Conservation (phyloP, 2,329 filamentous ascomycete genomes). For the Paecilomyces formosus region DNA sequence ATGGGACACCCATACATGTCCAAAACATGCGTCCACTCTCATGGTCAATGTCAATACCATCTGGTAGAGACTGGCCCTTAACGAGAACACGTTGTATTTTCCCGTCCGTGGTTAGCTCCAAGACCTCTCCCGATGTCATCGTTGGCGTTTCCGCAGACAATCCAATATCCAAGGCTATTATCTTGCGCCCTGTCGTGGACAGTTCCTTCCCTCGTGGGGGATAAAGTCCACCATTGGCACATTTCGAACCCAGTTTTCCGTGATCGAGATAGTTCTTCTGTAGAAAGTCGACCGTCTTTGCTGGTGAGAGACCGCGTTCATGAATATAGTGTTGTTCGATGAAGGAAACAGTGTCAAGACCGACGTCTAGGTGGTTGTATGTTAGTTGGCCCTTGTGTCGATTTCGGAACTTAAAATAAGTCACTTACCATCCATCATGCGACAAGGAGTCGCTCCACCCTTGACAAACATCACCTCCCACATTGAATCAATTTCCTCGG, state of each 20-base stretch:
- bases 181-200: background rate
- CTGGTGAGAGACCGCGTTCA: slow-evolving; percentile 37
- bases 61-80: slow-evolving; percentile 15
- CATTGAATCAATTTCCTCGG: slow-evolving; percentile 44
- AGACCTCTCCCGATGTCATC: slow-evolving; percentile 11
- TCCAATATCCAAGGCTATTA: background rate
- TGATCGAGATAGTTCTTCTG: slow-evolving; percentile 38
- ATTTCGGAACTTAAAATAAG: background rate
- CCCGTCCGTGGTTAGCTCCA: slow-evolving; percentile 11
- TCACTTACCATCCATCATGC: slow-evolving; percentile 37
- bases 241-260: slow-evolving; percentile 43
- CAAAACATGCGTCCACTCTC: slow-evolving; percentile 37
- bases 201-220: background rate
- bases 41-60: slow-evolving; percentile 37
- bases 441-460: slow-evolving; percentile 23
- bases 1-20: slow-evolving; percentile 43
- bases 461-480: slow-evolving; percentile 37
- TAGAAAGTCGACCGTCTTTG: slow-evolving; percentile 40
- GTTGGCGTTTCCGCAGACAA: slow-evolving; percentile 10
- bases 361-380: slow-evolving; percentile 26
- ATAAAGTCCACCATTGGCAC: slow-evolving; percentile 10
- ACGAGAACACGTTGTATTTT: slow-evolving; percentile 5
- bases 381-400: background rate
- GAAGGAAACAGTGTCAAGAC: slow-evolving; percentile 46
- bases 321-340: slow-evolving; percentile 49